Percentiles rank a stretch among this genome's conserved stretches.
Evolutionary conservation across 495 filamentous ascomycete species (phyloP).

Genomic region (Chaetomium tenue): DNA sequence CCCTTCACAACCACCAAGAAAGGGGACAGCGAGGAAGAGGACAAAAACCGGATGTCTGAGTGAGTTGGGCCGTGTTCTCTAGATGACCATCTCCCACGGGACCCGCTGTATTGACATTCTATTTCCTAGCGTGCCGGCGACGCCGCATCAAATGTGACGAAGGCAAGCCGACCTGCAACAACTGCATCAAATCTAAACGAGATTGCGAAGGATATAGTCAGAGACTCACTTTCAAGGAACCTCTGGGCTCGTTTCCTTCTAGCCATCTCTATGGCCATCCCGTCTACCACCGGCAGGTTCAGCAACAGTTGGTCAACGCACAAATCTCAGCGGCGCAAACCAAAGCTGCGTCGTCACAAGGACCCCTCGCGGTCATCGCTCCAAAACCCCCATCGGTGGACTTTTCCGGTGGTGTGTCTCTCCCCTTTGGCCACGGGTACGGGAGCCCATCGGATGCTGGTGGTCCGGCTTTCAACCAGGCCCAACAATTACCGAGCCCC

Average conservation of each 20-base stretch:
- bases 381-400: slow-evolving; percentile 39
- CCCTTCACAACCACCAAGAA: slow-evolving; percentile 36
- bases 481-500: slow-evolving; percentile 20
- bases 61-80: slow-evolving; percentile 47
- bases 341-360: slow-evolving; percentile 28
- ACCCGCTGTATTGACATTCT: slow-evolving; percentile 22
- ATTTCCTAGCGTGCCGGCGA: slow-evolving; percentile 74
- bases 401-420: slow-evolving; percentile 29
- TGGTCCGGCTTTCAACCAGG: slow-evolving; percentile 11
- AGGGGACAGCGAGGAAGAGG: slow-evolving; percentile 60
- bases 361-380: slow-evolving; percentile 34
- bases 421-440: slow-evolving; percentile 23
- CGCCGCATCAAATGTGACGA: slow-evolving; percentile 97
- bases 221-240: slow-evolving; percentile 88
- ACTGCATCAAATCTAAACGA: slow-evolving; percentile 93
- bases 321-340: slow-evolving; percentile 30
- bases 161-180: slow-evolving; percentile 81
- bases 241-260: slow-evolving; percentile 58
- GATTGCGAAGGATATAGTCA: slow-evolving; percentile 94
- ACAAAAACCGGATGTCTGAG: slow-evolving; percentile 97
- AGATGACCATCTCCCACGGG: neutral
- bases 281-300: slow-evolving; percentile 30
- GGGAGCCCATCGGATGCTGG: slow-evolving; percentile 16
- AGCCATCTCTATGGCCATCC: slow-evolving; percentile 30
- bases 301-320: slow-evolving; percentile 25